A percentile compares a stretch with the other conserved stretches of the same genome.
Evolutionary conservation across 345 rosid species (phyloP).

Genomic region (Barbarea vulgaris): DNA sequence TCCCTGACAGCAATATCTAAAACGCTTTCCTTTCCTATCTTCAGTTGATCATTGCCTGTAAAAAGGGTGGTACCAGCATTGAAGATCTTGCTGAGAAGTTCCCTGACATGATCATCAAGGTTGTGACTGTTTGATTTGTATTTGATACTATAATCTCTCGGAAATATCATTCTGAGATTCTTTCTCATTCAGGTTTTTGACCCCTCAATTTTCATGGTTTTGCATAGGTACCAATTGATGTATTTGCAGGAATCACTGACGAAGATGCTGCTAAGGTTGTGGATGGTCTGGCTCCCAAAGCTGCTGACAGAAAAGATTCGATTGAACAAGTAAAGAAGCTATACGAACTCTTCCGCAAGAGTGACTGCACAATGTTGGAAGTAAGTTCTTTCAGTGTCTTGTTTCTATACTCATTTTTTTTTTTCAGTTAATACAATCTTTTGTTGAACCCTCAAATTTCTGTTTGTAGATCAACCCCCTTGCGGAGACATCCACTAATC

Average conservation of each 20-base stretch:
- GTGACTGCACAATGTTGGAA: slow-evolving; percentile 96
- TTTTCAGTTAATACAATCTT: slow-evolving; percentile 14
- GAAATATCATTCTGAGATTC: not conserved
- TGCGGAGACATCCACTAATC: slow-evolving; percentile 84
- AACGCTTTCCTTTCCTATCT: slow-evolving; percentile 22
- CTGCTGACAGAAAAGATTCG: slow-evolving; percentile 74
- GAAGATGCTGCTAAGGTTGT: slow-evolving; percentile 98
- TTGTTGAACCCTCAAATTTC: slow-evolving; percentile 1
- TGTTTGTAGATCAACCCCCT: slow-evolving; percentile 88
- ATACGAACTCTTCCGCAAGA: slow-evolving; percentile 76
- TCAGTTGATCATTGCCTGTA: slow-evolving; percentile 94
- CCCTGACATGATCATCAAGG: slow-evolving; percentile 97
- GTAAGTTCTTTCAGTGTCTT: slow-evolving; percentile 49
- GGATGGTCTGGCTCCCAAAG: slow-evolving; percentile 89
- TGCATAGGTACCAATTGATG: slow-evolving; percentile 87
- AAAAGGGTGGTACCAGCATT: slow-evolving; percentile 98
- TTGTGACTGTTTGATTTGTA: slow-evolving; percentile 29
- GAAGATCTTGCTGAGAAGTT: slow-evolving; percentile 99
- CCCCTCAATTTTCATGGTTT: slow-evolving; percentile 20
- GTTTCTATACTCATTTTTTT: not conserved
- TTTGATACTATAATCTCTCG: not conserved
- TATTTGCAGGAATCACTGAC: slow-evolving; percentile 90
- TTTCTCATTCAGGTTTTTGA: slow-evolving; percentile 10
- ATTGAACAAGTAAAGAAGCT: slow-evolving; percentile 98
- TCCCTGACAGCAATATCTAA: not conserved